Conservation (phyloP, 2,329 filamentous ascomycete genomes). For the Penicillium sp. region DNA sequence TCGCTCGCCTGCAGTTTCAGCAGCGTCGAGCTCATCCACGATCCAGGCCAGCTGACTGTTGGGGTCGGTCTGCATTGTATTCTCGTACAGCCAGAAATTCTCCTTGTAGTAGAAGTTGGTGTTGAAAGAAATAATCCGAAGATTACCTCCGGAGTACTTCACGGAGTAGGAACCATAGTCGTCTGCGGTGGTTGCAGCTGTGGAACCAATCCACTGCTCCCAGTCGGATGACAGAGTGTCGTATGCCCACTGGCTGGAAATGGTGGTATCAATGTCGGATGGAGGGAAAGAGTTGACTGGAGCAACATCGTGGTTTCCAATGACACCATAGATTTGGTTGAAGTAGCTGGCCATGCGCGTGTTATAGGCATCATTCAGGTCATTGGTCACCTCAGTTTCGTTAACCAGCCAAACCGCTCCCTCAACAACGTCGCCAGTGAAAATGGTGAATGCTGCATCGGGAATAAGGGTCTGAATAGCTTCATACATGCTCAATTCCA, state of each 20-base stretch:
- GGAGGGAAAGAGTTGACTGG: slow-evolving; percentile 55
- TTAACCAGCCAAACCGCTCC: slow-evolving; percentile 45
- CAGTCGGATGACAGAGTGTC: slow-evolving; percentile 50
- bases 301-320: slow-evolving; percentile 58
- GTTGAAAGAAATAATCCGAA: slow-evolving; percentile 54
- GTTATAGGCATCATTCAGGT: slow-evolving; percentile 49
- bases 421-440: slow-evolving; percentile 61
- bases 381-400: slow-evolving; percentile 33
- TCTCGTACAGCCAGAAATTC: slow-evolving; percentile 58
- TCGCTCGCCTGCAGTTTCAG: slow-evolving; percentile 53
- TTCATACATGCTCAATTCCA: slow-evolving; percentile 57
- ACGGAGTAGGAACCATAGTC: slow-evolving; percentile 55
- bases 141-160: slow-evolving; percentile 47
- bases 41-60: slow-evolving; percentile 56
- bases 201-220: slow-evolving; percentile 51
- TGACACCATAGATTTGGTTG: slow-evolving; percentile 52
- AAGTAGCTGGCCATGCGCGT: slow-evolving; percentile 45
- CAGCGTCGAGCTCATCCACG: slow-evolving; percentile 52
- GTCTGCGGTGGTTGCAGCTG: slow-evolving; percentile 35
- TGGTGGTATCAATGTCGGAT: slow-evolving; percentile 38
- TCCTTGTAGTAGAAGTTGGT: slow-evolving; percentile 52
- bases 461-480: slow-evolving; percentile 45
- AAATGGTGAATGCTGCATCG: slow-evolving; percentile 53
- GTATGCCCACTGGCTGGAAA: slow-evolving; percentile 55
- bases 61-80: slow-evolving; percentile 52